These are phyloP conservation scores for Thraustochytrium sp. DNA, from an alignment of 352 stramenopile species.

Conservation along the genomic window DNA sequence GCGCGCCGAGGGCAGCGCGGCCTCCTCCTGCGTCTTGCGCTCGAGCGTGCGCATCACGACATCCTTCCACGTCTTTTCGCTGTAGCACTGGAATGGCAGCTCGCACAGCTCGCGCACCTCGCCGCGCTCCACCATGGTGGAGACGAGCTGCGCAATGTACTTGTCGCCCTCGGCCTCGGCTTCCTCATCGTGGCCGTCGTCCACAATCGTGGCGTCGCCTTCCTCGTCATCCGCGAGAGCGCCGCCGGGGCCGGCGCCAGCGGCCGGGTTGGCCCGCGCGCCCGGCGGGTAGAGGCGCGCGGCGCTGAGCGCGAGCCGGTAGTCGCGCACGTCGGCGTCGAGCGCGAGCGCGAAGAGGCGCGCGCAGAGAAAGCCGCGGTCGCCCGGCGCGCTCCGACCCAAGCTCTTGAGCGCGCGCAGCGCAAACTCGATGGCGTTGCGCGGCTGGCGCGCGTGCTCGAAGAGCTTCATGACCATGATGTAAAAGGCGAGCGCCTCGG, in stretches of 20 bases:
- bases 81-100: conserved; percentile 24
- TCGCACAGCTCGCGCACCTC: conserved; percentile 25
- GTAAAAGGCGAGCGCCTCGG: not conserved
- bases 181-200: not conserved
- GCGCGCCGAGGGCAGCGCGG: not conserved
- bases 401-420: not conserved
- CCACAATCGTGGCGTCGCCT: too few relatives aligned
- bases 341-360: conserved; percentile 16
- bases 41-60: conserved; percentile 18
- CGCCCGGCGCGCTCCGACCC: not conserved
- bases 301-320: not conserved
- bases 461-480: conserved; percentile 37
- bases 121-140: not conserved
- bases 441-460: not conserved
- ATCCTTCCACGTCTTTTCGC: not conserved
- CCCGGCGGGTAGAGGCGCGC: not conserved
- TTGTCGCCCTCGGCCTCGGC: not conserved
- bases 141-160: conserved; percentile 21
- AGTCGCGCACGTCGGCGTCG: conserved; percentile 1
- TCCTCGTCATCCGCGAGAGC: too few relatives aligned
- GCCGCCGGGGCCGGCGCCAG: not conserved
- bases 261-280: not conserved
- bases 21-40: conserved; percentile 12
- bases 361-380: not conserved
- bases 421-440: not conserved